These are phyloP conservation scores for Aphanocladium album DNA, from an alignment of 2,329 filamentous ascomycete species.

Conservation along the genomic window DNA sequence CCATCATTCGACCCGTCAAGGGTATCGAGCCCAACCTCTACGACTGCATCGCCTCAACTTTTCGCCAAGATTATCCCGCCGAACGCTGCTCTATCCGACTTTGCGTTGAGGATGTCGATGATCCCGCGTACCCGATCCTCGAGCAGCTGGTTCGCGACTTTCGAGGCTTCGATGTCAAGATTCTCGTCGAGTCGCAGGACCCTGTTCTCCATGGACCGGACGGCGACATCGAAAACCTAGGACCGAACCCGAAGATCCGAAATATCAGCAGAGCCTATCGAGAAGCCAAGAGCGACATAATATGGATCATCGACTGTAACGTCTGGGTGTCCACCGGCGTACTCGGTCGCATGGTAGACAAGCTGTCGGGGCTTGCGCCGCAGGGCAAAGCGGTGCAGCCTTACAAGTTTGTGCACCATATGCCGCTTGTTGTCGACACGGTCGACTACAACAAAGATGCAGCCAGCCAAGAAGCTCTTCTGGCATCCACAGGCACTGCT, in stretches of 20 bases:
- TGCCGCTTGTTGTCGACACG: conserved; percentile 83
- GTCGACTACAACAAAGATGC: conserved; percentile 26
- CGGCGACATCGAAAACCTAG: conserved; percentile 55
- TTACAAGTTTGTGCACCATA: conserved; percentile 92
- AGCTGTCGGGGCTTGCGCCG: conserved; percentile 62
- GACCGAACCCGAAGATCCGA: conserved; percentile 96
- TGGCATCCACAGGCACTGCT: conserved; percentile 30
- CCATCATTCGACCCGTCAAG: conserved; percentile 88
- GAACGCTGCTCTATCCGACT: conserved; percentile 75
- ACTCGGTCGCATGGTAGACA: conserved; percentile 83
- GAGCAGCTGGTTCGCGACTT: conserved; percentile 68
- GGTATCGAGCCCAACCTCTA: conserved; percentile 86
- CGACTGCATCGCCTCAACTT: conserved; percentile 84
- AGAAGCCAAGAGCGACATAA: conserved; percentile 78
- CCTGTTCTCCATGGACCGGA: conserved; percentile 55
- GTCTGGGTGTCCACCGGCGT: conserved; percentile 82
- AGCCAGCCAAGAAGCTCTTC: conserved; percentile 24
- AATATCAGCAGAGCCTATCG: conserved; percentile 93
- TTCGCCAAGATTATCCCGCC: conserved; percentile 73
- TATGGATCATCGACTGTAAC: conserved; percentile 97
- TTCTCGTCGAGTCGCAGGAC: conserved; percentile 81
- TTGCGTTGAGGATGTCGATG: conserved; percentile 69
- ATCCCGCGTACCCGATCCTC: conserved; percentile 74
- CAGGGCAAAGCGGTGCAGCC: conserved; percentile 47
- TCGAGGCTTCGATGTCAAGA: conserved; percentile 60